Base-by-base conservation (phyloP, 495 filamentous ascomycete genomes). In the Lindgomyces ingoldianus region DNA sequence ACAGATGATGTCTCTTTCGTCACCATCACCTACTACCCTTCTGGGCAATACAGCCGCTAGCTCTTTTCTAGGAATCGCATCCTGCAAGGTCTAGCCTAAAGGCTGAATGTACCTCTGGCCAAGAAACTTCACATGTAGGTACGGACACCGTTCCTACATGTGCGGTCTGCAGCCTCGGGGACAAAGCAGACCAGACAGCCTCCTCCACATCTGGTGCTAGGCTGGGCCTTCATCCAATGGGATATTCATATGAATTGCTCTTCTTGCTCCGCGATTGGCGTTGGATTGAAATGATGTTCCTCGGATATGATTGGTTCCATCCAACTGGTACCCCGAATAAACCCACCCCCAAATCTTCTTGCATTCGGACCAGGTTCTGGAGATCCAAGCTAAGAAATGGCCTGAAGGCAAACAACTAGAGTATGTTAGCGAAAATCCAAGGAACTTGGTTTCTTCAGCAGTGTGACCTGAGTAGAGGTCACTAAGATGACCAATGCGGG, bases 21-120 rank as follows among this genome's bases (percentile, higher is more conserved):
- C 22, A 11, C 18, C 41, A 25, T n/a, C 33, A 46, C 19, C 59
- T 27, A 19, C 4, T 27, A 47, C 27, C 24, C 51, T 22, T 2
- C 19, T 1, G 27, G 39, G 51, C 25, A 48, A 51, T 49, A 49
- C n/a, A 49, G 60, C 44, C 51, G 51, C 52, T 11, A 25, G 4
- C n/a, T 25, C 52, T 54, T 36, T 21, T 25, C 60, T 57, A 27
- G 60, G 60, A 22, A 54, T 29, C 51, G 45, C 60, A 64, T 57
- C 60, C 60, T 64, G 26, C 33, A 56, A 3, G 3, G 19, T 33
- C 54, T 36, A 26, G 54, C 54, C 54, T 47, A 57, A 57, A 56
- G 30, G 21, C 10, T 19, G 22, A 18, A 39, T 26, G 18, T 56
- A 14, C 52, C 21, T 42, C 21, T 55, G 25, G 24, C 51, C 27